Evolutionary conservation across 176 grass and related monocot species (phyloP), one percentile per base, ranked within the genome.

Genomic region (Microstegium vimineum): DNA sequence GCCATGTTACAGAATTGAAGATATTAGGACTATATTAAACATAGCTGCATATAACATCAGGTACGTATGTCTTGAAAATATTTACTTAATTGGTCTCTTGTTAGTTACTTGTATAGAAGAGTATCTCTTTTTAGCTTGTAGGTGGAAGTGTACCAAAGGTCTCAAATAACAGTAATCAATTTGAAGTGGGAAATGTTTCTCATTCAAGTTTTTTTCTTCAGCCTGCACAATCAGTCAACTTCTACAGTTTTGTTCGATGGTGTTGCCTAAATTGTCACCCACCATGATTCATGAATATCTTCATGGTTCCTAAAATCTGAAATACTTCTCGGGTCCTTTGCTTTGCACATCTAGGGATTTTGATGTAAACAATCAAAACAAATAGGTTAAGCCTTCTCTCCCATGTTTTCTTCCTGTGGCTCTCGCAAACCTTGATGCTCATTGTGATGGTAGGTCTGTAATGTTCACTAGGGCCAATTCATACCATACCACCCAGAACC

Each of bases 11-110:
- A 52, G 96, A 95, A 82, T 82, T 95, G 74, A 87, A 86, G 83
- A 93, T 94, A 79, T 70, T 95, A 72, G 96, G 93, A 59, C 93
- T 98, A 20, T 99, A 99, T 83, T 99, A 78, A 95, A 75, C 45
- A 81, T 63, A 82, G 82, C 83, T 86, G 66, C 70, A 78, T 78
- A 74, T 82, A 86, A 31, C n/a, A 83, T 37, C 59, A 86, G 73
- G 83, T 86, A 82, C 2, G 15, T 37, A 34, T 73, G 66, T 23
- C 71, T 75, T 68, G 75, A 49, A 27, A 85, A 41, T 66, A 61
- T 81, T 60, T 30, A n/a, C 37, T 84, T 57, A 74, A 6, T 10
- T 23, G 7, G 67, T 81, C 36, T 1, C 20, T 81, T 43, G 34
- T 49, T 84, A 13, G 31, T 71, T 61, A 74, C 57, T 79, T 45